Evolutionary conservation across 1,284 basidiomycete genomes (phyloP), one percentile per base, ranked within the genome.

Genomic region (Irpex lacteus): DNA sequence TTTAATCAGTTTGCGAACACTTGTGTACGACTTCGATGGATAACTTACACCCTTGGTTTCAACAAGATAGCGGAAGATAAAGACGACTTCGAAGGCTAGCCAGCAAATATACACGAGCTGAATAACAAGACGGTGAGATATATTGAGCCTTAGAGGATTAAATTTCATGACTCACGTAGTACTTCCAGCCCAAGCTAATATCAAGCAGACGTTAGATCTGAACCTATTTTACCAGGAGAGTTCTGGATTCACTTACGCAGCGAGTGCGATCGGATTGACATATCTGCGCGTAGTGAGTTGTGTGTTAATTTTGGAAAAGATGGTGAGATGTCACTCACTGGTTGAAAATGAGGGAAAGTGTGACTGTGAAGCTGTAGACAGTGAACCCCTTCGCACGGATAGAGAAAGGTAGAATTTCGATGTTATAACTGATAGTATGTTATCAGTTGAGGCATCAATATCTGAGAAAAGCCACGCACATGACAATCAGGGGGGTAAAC

Each of bases 361-460:
- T 82, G 52, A 85, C 75, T 18, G 78, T 68, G 65, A 86, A 82
- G 72, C 82, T 82, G 76, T 82, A 85, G 9, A 88, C 74, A 26
- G 81, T 84, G 71, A 86, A 81, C 19, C 85, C 87, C 74, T 88
- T 88, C 19, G 87, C 83, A 50, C 87, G 84, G 54, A 89, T 76
- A 15, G 79, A 72, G 72, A 78, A 85, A 0, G 85, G 85, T 58
- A 87, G 72, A 65, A 86, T 86, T 71, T 88, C 86, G 61, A 86
- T 78, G 1, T 83, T 85, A 73, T 87, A 86, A 18, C 73, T 75
- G 44, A 9, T n/a, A 44, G n/a, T 1, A 38, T 8, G 50, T 65
- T 21, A 40, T 59, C 50, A 26, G 26, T 4, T 26, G 26, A 26
- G 26, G 26, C 26, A 26, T 26, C 26, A 4, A 26, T 26, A 26